phyloP scores from a whole-genome alignment of 75 land plant genomes.

The Pseudotsuga menziesii region DNA sequence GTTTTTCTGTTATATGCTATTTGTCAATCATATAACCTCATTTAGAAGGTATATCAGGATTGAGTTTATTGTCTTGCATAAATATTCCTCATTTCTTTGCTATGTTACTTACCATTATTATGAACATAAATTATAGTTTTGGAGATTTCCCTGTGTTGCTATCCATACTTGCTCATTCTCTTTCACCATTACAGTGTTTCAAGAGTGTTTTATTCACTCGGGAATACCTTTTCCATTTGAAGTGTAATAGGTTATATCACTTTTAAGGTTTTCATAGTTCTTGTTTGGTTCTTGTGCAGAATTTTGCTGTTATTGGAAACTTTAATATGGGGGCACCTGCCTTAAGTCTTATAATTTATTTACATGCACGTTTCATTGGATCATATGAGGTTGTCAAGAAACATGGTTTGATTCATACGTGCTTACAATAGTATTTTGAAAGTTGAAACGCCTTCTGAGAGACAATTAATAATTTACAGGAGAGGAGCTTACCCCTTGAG shows the following conservation, averaged over 20 bases:
- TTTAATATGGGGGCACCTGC: neutral
- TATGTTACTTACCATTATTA: too few species aligned
- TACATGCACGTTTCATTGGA: neutral
- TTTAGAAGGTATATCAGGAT: too few species aligned
- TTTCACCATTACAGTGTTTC: neutral
- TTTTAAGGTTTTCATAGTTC: neutral
- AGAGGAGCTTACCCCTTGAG: constrained; percentile 33
- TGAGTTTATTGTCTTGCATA: too few species aligned
- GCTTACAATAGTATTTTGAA: too few species aligned
- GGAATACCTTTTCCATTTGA: neutral
- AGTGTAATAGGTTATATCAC: neutral
- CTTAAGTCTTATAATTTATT: neutral
- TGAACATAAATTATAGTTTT: too few species aligned
- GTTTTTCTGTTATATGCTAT: too few species aligned
- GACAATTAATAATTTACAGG: constrained; percentile 33
- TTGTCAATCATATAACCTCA: too few species aligned
- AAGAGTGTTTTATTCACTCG: neutral
- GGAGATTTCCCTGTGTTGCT: too few species aligned
- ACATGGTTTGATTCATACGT: too few species aligned
- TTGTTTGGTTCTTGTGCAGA: neutral
- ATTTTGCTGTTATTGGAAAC: neutral
- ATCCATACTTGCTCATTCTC: neutral
- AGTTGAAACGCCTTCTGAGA: neutral
- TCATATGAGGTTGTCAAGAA: too few species aligned
- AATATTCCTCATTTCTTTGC: too few species aligned